Base-by-base conservation (phyloP, 345 rosid species). In the Lagerstroemia speciosa region DNA sequence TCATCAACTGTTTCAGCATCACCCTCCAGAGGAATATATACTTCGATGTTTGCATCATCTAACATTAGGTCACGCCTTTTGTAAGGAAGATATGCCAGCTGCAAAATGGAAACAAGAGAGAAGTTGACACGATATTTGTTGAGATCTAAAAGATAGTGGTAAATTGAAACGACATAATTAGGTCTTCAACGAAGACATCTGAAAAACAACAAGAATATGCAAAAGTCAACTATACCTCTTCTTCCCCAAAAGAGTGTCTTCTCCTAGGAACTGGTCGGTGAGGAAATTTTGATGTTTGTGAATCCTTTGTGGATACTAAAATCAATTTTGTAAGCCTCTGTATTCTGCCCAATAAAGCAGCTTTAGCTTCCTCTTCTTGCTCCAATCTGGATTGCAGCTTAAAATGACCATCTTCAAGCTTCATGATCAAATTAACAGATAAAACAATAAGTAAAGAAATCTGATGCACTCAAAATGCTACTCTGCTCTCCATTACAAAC, bases 211-310 rank as follows among this genome's bases (percentile, higher is more conserved):
- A 41, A 66, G 64, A 19, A 10, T 63, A 16, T n/a, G n/a, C 26
- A 62, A 63, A 31, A 52, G n/a, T 45, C 36, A 72, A 62, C 20
- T 46, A 46, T 29, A 91, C 99, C 99, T 94, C 99, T 83, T 94
- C 98, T 87, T 94, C 99, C 48, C 99, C 99, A 78, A 94, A 94
- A 70, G 99, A 91, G 82, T 94, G 98, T 76, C 99, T 91, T 82
- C 99, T 89, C 83, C 96, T 86, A 45, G 81, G 92, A 79, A 87
- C 87, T 48, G 80, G 72, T 52, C 87, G 89, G 33, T 88, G 84
- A 67, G 99, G 82, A 69, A 86, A 43, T 77, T 87, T 83, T 63
- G 96, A 73, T 64, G 96, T 66, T 66, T 88, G 97, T 65, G 98
- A 83, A 76, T 87, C 79, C 81, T 91, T 94, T 40, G 96, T 78